Conservation (phyloP, 148 eudicot genomes). For the Camellia sinensis region DNA sequence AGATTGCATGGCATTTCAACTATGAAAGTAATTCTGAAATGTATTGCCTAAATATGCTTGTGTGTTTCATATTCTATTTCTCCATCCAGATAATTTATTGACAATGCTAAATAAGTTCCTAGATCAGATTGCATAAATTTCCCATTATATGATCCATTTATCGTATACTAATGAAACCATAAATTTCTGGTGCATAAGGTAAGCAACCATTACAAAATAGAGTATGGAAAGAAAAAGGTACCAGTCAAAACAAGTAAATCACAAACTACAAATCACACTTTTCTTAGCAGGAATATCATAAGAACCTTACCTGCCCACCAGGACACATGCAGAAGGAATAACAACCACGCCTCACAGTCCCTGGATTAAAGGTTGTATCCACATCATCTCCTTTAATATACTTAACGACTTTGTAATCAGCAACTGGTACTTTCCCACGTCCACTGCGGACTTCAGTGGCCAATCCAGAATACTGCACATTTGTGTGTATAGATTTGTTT, state of each 20-base stretch:
- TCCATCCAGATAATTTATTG: neutral
- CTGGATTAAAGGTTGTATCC: slow-evolving; percentile 22
- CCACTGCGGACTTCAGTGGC: too few relatives aligned
- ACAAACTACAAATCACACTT: neutral
- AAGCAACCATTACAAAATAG: neutral
- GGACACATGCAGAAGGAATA: slow-evolving; percentile 99
- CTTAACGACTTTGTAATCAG: slow-evolving; percentile 84
- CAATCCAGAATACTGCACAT: too few relatives aligned
- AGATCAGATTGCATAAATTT: neutral
- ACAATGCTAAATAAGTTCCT: neutral
- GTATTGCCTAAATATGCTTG: neutral
- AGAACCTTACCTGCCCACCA: too few relatives aligned
- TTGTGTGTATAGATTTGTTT: too few relatives aligned
- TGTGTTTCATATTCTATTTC: neutral
- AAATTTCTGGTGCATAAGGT: neutral
- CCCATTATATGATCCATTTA: neutral
- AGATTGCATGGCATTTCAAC: neutral
- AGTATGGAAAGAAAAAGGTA: neutral
- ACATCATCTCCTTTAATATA: slow-evolving; percentile 41
- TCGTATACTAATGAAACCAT: neutral
- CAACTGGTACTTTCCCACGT: slow-evolving; percentile 93
- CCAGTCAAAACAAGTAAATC: neutral
- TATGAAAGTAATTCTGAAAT: neutral
- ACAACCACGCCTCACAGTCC: slow-evolving; percentile 52
- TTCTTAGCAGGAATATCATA: slow-evolving; percentile 16